Evolutionary conservation across 2,329 filamentous ascomycete genomes (phyloP), one percentile per base, ranked within the genome.

Genomic region (Zymoseptoria brevis): DNA sequence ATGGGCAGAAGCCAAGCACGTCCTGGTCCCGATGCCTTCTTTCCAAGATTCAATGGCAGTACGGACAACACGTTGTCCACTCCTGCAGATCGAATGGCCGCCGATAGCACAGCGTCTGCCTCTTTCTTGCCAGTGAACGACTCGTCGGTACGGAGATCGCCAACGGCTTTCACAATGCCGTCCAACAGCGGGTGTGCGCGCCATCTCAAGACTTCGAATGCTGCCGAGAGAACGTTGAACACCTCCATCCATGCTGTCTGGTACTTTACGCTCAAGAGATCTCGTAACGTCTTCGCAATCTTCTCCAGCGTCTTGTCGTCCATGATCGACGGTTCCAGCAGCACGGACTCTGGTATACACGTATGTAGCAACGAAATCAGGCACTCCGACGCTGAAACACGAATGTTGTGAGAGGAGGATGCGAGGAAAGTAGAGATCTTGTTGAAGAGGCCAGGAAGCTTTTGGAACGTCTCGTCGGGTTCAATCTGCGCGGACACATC

Each of bases 161-260:
- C 94, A 58, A 99, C 81, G 1, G 83, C 87, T 71, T 86, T 88
- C 62, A 92, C 84, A 51, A 94, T 83, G 57, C 86, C 86, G 53
- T 85, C 80, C 63, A 97, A 80, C 61, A 91, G 86, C 5, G 92
- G 90, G 67, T 87, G 83, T 2, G 92, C 86, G 60, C 86, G 86
- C 93, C 93, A 97, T 67, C 88, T 85, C 60, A 96, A 78, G 1
- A 87, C 83, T 68, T 96, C 90, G 65, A 96, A 96, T 78, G 96
- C 89, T 57, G 90, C 88, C 7, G 86, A 86, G 41, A 96, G 80
- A 7, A 96, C 89, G 66, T 86, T 90, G 77, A 97, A 97, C 0
- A 95, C 91, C 72, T 99, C 92, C 76, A 89, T 86, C 90, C 93
- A 96, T 3, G 94, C 94, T 24, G 87, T 85, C 76, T 97, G 94